Evolutionary conservation across 2,329 filamentous ascomycete genomes (phyloP).

Genomic region (Penicillium sp.): DNA sequence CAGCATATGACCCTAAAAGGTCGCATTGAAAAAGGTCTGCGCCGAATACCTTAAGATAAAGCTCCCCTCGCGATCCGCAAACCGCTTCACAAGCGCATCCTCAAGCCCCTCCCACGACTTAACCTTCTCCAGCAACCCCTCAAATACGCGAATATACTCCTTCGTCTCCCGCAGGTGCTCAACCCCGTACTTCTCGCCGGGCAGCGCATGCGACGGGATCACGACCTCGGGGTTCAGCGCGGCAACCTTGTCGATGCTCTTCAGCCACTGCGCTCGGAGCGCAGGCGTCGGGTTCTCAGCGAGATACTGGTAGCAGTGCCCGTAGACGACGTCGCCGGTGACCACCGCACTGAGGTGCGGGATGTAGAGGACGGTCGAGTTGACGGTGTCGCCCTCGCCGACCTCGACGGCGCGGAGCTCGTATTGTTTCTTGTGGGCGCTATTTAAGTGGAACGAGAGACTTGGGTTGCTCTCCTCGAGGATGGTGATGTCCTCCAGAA

Average conservation of each 20-base stretch:
- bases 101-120: background rate
- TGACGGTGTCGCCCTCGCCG: slow-evolving; percentile 35
- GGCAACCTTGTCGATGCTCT: slow-evolving; percentile 37
- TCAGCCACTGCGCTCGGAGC: slow-evolving; percentile 40
- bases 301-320: slow-evolving; percentile 42
- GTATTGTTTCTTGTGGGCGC: background rate
- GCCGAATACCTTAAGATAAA: background rate
- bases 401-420: slow-evolving; percentile 29
- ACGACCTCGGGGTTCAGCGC: slow-evolving; percentile 38
- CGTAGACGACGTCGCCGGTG: slow-evolving; percentile 47
- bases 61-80: background rate
- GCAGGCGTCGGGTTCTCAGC: slow-evolving; percentile 39
- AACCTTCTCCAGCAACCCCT: background rate
- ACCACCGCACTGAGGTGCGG: slow-evolving; percentile 42
- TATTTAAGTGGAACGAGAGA: background rate
- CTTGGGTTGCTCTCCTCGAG: background rate
- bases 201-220: slow-evolving; percentile 24
- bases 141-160: background rate
- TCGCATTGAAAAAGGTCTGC: background rate
- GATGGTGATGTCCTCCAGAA: background rate
- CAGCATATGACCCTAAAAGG: background rate
- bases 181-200: background rate
- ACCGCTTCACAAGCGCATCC: background rate
- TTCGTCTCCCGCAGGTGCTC: background rate
- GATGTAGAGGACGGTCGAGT: slow-evolving; percentile 42